Base-by-base conservation (phyloP, 768 basidiomycete species). In the Bullera alba region DNA sequence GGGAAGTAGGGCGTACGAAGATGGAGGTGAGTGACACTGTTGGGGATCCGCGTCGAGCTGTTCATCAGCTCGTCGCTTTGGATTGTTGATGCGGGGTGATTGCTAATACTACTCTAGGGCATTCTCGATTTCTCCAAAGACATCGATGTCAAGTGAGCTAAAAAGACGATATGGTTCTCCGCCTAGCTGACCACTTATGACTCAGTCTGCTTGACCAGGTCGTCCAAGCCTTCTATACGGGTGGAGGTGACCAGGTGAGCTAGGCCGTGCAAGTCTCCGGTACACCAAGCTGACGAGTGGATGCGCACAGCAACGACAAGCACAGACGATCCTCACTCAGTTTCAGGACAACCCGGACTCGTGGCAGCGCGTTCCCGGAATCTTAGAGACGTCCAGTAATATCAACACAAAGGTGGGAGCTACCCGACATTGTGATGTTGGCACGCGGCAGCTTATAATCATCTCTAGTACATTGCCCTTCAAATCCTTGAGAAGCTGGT, bases 401-500 rank as follows among this genome's bases (percentile, higher is more conserved):
- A 82, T 84, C 23, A 92, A 97, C 58, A 75, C 81, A 83, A 65
- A 97, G 68, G 75, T 72, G n/a, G 38, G 71, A 54, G 26, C 29
- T 2, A 38, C 51, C 28, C n/a, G n/a, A n/a, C n/a, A n/a, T n/a
- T n/a, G n/a, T n/a, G n/a, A n/a, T n/a, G 32, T 34, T 8, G 32
- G 8, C n/a, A 10, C 32, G 10, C 32, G 32, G 10, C 32, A 10
- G 32, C 32, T 34, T 8, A 34, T 34, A n/a, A 39, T 39, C 42
- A 45, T 30, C 52, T 27, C 5, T 52, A 96, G 92, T 97, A 88
- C 74, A 90, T 99, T 69, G 93, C 89, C 35, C 77, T 97, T 46
- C 92, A 96, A 75, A 93, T 99, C 69, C 78, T 99, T 29, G 95
- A 97, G 75, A 96, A 85, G 75, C 78, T 99, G 53, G 89, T 99